Base-by-base conservation (phyloP, 176 grass and related monocot species). In the Otatea glauca region DNA sequence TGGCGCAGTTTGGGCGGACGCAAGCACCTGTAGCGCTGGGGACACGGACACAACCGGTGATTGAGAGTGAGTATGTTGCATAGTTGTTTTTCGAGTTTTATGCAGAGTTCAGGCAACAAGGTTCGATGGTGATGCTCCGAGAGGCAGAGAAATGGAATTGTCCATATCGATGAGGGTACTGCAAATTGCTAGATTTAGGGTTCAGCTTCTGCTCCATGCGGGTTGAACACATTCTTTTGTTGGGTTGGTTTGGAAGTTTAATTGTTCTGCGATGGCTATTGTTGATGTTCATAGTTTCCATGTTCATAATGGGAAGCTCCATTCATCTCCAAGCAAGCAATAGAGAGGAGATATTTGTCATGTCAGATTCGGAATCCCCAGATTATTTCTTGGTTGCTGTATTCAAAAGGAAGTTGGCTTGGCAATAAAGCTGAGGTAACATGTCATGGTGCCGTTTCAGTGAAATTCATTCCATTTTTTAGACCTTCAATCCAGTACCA, bases 371-470 rank as follows among this genome's bases (percentile, higher is more conserved):
- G 84, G 59, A 67, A 59, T 54, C 49, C 66, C 82, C 85, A 8
- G 15, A 50, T 82, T 85, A 66, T 86, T 93, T 85, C 90, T 93
- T 41, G 68, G 87, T 82, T 87, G 80, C 10, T 93, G 89, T 89
- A 84, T 91, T 87, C 66, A 83, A 81, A 65, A 35, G 59, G 42
- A 83, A 83, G 44, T 82, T 65, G 87, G 80, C 25, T 81, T 87
- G 85, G 81, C 72, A 98, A 92, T 94, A 93, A 94, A 88, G 80
- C 65, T 63, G 79, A 91, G 84, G 76, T 89, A 88, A 87, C 88
- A 81, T 87, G 3, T 15, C 14, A 14, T 24, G 27, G 7, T 83
- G 58, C 27, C 14, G 5, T 21, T 72, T 18, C 15, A 39, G 67
- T 61, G 54, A 83, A 81, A 66, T 62, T 79, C n/a, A 34, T 81